Evolutionary conservation across 345 rosid genomes (phyloP), one percentile per base, ranked within the genome.

Genomic region (Hypericum perforatum): DNA sequence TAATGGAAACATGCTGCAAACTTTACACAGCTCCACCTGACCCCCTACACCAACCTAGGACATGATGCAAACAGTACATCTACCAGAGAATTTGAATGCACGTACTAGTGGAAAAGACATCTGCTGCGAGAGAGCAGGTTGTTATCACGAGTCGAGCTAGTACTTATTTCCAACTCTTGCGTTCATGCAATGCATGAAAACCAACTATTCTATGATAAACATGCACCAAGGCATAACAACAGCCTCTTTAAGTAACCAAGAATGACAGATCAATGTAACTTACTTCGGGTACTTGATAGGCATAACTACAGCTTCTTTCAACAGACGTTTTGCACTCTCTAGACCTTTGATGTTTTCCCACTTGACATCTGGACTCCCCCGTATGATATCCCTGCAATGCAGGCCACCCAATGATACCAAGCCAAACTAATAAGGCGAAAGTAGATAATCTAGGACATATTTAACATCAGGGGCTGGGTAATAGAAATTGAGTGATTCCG

Each of bases 261-360:
- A 46, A 45, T 38, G 41, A 43, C n/a, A 16, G 5, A 39, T 22
- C 3, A 44, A 37, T 16, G 66, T 53, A 48, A 83, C 86, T 63
- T 73, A 92, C 98, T 81, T 71, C 58, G 98, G 98, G 67, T 92
- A 92, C 70, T 92, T 92, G 45, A 92, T 92, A 51, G 98, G 98
- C 98, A 92, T 92, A 55, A 92, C 95, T 62, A 92, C 98, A 37
- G 98, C 98, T 77, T 92, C 98, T 71, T 92, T 92, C 58, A 92
- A 86, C 61, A 92, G 68, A 58, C 70, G 80, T 56, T 92, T 92
- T 7, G 98, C 96, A 57, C 70, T 92, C 62, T 83, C 94, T 48
- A 92, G 59, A 29, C 96, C 98, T 59, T 92, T 88, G 49, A 92
- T 85, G 74, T 83, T 85, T 56, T 92, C 96, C 98, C 96, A 92